Base-by-base conservation (phyloP, 345 rosid genomes). In the Salix dunnii region DNA sequence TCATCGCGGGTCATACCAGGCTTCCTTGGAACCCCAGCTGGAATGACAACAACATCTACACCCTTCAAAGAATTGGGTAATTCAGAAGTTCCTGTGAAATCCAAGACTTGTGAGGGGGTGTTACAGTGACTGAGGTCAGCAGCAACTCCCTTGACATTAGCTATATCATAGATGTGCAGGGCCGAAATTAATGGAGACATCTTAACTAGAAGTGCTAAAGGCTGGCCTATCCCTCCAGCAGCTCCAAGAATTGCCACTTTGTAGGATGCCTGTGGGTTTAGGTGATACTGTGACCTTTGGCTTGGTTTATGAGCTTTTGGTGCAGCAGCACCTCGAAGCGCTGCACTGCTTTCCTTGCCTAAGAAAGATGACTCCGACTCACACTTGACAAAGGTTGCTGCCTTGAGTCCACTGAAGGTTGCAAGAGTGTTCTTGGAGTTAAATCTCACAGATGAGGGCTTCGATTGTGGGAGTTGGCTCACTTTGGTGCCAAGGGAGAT, bases 1-100 rank as follows among this genome's bases (percentile, higher is more conserved):
- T 95, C 97, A 68, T 91, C 97, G 23, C 99, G 97, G 64, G 93
- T 95, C 99, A 93, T 95, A 23, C 99, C 99, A 0, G 97, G 99
- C 87, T 91, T 95, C 40, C 97, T 86, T 42, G 99, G 93, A 61
- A 93, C 97, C 68, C 97, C 97, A 66, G 96, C 99, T 53, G 98
- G 97, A 63, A 93, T 93, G 69, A 95, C 97, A 4, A 91, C 99
- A 20, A 93, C 94, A 46, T 95, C 78, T 4, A 88, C 94, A 60
- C 92, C 97, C 69, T 89, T 91, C 85, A 95, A 84, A 79, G 87
- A 89, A 42, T 85, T 77, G 10, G 94, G 90, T 48, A 95, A 82
- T 85, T 91, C 94, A 36, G 94, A 67, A 21, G 90, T 84, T 1
- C 97, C 97, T 3, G 97, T 90, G 84, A 93, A 95, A 82, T 91